Evolutionary conservation across 1,284 basidiomycete genomes (phyloP), one percentile per base, ranked within the genome.

Genomic region (Porodaedalea pini): DNA sequence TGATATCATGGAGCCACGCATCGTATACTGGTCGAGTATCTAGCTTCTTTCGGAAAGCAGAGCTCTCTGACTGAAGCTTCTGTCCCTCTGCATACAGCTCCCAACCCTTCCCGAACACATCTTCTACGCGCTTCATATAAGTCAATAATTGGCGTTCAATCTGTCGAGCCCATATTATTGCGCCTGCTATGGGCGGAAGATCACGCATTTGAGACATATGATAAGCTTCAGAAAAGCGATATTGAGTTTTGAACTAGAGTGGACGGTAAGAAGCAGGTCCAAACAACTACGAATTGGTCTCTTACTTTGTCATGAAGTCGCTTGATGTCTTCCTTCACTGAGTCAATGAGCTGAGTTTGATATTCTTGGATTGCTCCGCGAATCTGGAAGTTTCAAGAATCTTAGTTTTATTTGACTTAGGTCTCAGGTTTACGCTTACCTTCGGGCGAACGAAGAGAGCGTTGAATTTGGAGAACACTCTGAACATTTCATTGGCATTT

Each of bases 91-190:
- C 94, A 65, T 99, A 99, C 61, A 94, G 85, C 70, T 98, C 95
- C 96, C 96, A 99, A 5, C 94, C 95, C 71, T 94, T 94, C 7
- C 96, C 97, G 10, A 99, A 86, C 2, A 99, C 97, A 69, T 98
- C 96, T 69, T 98, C 95, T 53, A 99, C 96, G n/a, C 95, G 91
- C 72, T 95, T 97, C 94, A 99, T 98, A 76, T 98, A 98, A 2
- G 92, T 88, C 63, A 91, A 80, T 11, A 99, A 83, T 71, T 99
- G 97, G 5, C 94, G 86, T 68, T 98, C 96, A 64, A 99, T 99
- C 75, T 99, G 96, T 7, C 90, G 84, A 0, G 96, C 96, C 96
- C 97, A 99, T 67, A 98, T 92, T 71, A 99, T 97, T 13, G 97
- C 92, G 27, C 95, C 94, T 2, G 96, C 93, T 56, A 99, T 97